Evolutionary conservation across 2,329 filamentous ascomycete species (phyloP).

Genomic region (Orbilia javanica): DNA sequence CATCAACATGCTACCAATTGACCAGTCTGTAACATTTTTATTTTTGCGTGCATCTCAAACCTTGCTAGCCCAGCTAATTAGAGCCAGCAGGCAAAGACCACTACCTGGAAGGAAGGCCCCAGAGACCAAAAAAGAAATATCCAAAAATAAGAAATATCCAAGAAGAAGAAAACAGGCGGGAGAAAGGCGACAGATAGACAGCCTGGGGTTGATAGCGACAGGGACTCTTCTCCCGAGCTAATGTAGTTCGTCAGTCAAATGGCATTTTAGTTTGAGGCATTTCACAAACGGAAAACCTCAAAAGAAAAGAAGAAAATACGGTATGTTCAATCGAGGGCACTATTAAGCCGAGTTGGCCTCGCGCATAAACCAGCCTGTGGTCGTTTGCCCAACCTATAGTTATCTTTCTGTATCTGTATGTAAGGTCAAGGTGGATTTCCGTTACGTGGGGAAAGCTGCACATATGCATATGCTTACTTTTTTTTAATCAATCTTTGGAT

Average conservation of each 20-base stretch:
- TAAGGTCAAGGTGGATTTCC: conserved; percentile 44
- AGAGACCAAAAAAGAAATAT: conserved; percentile 50
- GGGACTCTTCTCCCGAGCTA: conserved; percentile 52
- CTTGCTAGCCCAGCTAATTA: conserved; percentile 57
- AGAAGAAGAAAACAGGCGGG: conserved; percentile 53
- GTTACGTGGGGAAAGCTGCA: conserved; percentile 57
- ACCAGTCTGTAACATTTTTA: conserved; percentile 50
- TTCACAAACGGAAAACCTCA: conserved; percentile 39
- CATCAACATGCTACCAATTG: conserved; percentile 53
- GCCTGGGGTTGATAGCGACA: conserved; percentile 53
- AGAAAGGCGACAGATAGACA: conserved; percentile 56
- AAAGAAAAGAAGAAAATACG: conserved; percentile 44
- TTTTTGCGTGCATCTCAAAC: conserved; percentile 52
- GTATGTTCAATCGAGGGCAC: conserved; percentile 31
- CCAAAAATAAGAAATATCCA: conserved; percentile 38
- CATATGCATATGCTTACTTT: conserved; percentile 27
- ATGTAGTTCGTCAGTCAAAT: conserved; percentile 53
- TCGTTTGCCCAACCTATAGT: conserved; percentile 29
- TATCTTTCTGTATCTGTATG: conserved; percentile 22
- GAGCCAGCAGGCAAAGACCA: conserved; percentile 53
- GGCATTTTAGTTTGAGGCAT: conserved; percentile 58
- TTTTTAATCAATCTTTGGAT: conserved; percentile 23
- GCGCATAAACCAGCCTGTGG: conserved; percentile 43
- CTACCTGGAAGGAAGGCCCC: conserved; percentile 52
- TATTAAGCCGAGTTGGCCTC: conserved; percentile 52